Evolutionary conservation across 441 rosid genomes (phyloP).

Genomic region (Pelargonium australe): DNA sequence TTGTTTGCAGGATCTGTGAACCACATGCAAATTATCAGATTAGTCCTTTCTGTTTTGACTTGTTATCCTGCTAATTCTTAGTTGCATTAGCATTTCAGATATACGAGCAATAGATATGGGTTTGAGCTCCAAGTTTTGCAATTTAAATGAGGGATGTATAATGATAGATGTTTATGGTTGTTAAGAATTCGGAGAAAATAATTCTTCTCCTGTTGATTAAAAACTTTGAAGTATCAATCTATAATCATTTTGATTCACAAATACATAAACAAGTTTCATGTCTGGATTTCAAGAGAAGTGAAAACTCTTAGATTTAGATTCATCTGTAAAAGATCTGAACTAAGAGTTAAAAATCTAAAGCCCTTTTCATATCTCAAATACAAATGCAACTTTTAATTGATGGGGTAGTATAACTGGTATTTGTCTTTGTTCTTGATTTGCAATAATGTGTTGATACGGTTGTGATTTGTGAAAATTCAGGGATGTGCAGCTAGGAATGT

Average conservation of each 20-base stretch:
- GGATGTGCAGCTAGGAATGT: slow-evolving; percentile 97
- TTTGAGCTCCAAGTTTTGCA: neutral
- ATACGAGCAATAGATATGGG: neutral
- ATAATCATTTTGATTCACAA: neutral
- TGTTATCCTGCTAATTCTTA: neutral
- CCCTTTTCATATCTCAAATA: neutral
- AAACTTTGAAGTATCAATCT: neutral
- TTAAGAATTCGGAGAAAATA: neutral
- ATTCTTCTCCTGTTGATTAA: neutral
- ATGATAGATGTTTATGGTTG: neutral
- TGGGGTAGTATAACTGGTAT: neutral
- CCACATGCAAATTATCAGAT: neutral
- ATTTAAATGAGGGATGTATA: neutral
- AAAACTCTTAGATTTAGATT: neutral
- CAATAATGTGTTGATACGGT: neutral
- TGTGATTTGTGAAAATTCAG: slow-evolving; percentile 35
- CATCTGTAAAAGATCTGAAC: neutral
- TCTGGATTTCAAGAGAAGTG: neutral
- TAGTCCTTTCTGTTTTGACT: neutral
- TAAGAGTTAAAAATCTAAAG: neutral
- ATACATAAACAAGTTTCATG: neutral
- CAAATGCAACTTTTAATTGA: neutral
- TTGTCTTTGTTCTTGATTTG: neutral
- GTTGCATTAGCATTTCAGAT: neutral
- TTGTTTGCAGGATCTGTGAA: neutral